Evolutionary conservation across 2,329 filamentous ascomycete genomes (phyloP).

Genomic region (Colletotrichum plurivorum): DNA sequence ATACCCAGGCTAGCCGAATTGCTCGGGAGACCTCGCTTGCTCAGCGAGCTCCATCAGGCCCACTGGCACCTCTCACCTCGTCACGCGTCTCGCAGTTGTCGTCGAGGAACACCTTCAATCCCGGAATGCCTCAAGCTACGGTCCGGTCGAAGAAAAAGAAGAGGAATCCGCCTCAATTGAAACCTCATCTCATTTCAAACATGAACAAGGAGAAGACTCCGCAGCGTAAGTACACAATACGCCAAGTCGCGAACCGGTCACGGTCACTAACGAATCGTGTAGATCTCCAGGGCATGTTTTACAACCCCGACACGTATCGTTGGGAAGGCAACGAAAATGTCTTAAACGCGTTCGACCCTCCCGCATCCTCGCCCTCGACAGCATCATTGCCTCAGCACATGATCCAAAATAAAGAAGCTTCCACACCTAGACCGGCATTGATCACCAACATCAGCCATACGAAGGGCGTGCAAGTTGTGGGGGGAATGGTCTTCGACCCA

Average conservation of each 20-base stretch:
- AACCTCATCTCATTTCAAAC: slow-evolving; percentile 91
- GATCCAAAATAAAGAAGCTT: slow-evolving; percentile 68
- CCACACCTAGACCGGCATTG: slow-evolving; percentile 79
- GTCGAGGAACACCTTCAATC: slow-evolving; percentile 60
- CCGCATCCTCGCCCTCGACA: slow-evolving; percentile 68
- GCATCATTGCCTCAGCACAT: slow-evolving; percentile 59
- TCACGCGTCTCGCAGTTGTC: slow-evolving; percentile 69
- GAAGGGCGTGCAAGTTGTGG: slow-evolving; percentile 92
- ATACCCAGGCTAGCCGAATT: slow-evolving; percentile 76
- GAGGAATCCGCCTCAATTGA: slow-evolving; percentile 71
- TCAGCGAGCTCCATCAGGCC: slow-evolving; percentile 70
- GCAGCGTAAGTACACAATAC: slow-evolving; percentile 75
- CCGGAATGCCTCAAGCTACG: slow-evolving; percentile 58
- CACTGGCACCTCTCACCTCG: slow-evolving; percentile 68
- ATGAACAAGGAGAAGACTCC: slow-evolving; percentile 80
- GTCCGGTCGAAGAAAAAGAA: slow-evolving; percentile 71
- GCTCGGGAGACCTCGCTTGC: slow-evolving; percentile 74
- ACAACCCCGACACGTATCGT: slow-evolving; percentile 86
- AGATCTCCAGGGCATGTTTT: slow-evolving; percentile 96
- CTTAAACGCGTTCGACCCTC: slow-evolving; percentile 81
- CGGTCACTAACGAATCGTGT: slow-evolving; percentile 15
- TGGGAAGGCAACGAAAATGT: slow-evolving; percentile 98
- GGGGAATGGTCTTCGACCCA: slow-evolving; percentile 99
- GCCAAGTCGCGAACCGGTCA: slow-evolving; percentile 47
- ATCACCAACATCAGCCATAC: slow-evolving; percentile 91